These are phyloP conservation scores for Globisporangium echinulatum DNA, from an alignment of 352 stramenopile genomes.

Conservation along the genomic window DNA sequence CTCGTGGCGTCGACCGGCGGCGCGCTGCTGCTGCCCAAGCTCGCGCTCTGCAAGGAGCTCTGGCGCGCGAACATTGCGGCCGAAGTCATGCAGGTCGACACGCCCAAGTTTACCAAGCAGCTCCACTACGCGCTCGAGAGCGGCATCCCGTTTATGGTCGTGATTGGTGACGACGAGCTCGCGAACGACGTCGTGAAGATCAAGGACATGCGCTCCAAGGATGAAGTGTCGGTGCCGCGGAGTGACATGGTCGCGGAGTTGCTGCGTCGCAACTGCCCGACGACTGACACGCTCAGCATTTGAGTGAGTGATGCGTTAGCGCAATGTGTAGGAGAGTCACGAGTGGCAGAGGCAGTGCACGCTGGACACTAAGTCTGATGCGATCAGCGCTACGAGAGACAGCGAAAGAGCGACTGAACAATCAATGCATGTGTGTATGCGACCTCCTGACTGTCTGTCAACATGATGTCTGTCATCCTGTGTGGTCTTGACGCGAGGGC, in stretches of 20 bases:
- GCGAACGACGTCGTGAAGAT: constrained; percentile 93
- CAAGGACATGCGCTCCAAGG: constrained; percentile 93
- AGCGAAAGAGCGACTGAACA: too few species aligned
- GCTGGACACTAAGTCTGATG: too few species aligned
- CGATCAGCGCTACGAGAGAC: too few species aligned
- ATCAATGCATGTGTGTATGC: too few species aligned
- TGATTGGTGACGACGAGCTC: constrained; percentile 95
- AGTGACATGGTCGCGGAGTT: constrained; percentile 71
- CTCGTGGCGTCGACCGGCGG: constrained; percentile 91
- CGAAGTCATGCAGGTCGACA: constrained; percentile 94
- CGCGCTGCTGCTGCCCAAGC: constrained; percentile 45
- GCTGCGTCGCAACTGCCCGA: constrained; percentile 57
- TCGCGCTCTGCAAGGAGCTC: constrained; percentile 79
- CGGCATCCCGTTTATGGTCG: constrained; percentile 96
- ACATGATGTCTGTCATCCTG: too few species aligned
- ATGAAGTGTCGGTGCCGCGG: constrained; percentile 81
- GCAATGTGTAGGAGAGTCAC: background rate
- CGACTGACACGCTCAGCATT: constrained; percentile 63
- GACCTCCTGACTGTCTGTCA: too few species aligned
- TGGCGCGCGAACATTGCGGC: constrained; percentile 92
- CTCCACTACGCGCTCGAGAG: constrained; percentile 93
- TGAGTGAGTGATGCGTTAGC: constrained; percentile 15
- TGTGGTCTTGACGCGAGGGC: too few species aligned
- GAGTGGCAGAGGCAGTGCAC: too few species aligned
- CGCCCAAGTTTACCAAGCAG: constrained; percentile 97